A percentile compares a stretch with the other conserved stretches of the same genome.
Evolutionary conservation across 2,329 filamentous ascomycete species (phyloP).

Genomic region (Pseudogymnoascus sp.): DNA sequence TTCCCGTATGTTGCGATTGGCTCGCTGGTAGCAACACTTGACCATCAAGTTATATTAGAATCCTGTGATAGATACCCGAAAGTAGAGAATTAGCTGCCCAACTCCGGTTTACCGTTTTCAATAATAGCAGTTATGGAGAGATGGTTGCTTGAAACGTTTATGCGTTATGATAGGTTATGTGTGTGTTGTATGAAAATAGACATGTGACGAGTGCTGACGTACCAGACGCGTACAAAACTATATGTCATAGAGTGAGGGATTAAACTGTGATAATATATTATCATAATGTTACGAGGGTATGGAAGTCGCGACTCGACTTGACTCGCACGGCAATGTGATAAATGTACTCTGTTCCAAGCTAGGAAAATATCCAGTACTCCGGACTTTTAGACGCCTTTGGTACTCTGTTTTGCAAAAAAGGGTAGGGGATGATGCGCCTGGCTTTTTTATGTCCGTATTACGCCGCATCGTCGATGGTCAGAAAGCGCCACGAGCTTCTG

Average conservation of each 20-base stretch:
- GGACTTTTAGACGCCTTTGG: background rate
- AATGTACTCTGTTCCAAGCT: background rate
- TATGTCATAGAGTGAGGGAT: background rate
- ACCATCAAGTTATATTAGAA: background rate
- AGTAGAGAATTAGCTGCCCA: background rate
- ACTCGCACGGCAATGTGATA: background rate
- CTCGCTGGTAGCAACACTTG: background rate
- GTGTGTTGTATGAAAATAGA: background rate
- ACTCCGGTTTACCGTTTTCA: background rate
- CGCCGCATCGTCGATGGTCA: background rate
- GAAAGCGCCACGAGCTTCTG: background rate
- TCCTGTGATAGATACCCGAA: background rate
- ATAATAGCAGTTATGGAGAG: background rate
- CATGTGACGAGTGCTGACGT: background rate
- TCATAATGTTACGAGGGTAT: background rate
- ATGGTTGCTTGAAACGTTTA: background rate
- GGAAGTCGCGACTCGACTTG: background rate
- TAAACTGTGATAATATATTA: conserved; percentile 1
- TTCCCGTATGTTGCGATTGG: background rate
- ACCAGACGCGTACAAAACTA: background rate
- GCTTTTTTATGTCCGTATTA: background rate
- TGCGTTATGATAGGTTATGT: background rate
- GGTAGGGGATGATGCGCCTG: background rate
- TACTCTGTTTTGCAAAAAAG: background rate
- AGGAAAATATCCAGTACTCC: background rate